phyloP scores from a whole-genome alignment of 2,329 filamentous ascomycete genomes.

The Mariannaea sp. region DNA sequence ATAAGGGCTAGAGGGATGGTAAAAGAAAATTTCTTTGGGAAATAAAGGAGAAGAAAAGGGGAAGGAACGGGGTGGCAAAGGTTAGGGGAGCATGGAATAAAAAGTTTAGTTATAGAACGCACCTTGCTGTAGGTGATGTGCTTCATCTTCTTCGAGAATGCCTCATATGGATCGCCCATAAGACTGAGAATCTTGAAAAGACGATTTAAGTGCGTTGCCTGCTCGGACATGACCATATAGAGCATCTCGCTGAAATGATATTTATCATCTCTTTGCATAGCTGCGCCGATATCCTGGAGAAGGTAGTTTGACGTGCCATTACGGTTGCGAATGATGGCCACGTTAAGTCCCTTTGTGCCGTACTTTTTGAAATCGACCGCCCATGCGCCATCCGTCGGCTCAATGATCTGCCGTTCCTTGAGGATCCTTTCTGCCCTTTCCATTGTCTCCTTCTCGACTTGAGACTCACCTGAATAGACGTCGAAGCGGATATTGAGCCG shows the following conservation, averaged over 20 bases:
- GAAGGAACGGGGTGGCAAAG: too few relatives aligned
- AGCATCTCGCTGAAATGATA: constrained; percentile 47
- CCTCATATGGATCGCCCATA: constrained; percentile 3
- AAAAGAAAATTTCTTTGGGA: too few relatives aligned
- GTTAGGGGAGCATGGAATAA: neutral
- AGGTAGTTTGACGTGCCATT: constrained; percentile 69
- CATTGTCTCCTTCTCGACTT: constrained; percentile 57
- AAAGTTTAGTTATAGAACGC: too few relatives aligned
- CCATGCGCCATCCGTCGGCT: constrained; percentile 65
- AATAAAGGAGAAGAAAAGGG: too few relatives aligned
- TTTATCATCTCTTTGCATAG: constrained; percentile 55
- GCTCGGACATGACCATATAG: constrained; percentile 46
- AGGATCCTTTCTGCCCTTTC: constrained; percentile 61
- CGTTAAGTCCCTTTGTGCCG: constrained; percentile 67
- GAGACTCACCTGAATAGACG: constrained; percentile 70
- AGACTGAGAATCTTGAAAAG: constrained; percentile 14
- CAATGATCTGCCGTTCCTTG: constrained; percentile 61
- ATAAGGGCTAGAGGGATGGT: too few relatives aligned
- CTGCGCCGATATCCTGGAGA: constrained; percentile 70
- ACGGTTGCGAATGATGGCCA: constrained; percentile 68
- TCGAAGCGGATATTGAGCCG: constrained; percentile 67
- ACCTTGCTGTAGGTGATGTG: constrained; percentile 1
- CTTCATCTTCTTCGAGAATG: constrained; percentile 10
- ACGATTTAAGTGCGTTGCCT: constrained; percentile 43
- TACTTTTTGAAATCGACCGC: constrained; percentile 73